phyloP scores from a whole-genome alignment of 805 yeast species.

The Pichia manshurica region DNA sequence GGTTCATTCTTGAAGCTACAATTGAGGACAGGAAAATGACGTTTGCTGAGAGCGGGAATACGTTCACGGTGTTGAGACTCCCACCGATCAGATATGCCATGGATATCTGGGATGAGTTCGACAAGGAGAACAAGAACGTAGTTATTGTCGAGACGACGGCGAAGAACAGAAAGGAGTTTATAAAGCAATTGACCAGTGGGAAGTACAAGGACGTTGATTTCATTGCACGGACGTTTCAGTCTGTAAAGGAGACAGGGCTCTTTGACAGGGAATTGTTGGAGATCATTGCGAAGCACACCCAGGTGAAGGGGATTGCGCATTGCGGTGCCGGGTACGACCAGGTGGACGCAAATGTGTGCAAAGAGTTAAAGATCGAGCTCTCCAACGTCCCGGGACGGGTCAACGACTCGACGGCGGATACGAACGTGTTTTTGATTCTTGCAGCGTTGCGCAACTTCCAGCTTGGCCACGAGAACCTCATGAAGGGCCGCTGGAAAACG shows the following conservation, averaged over 20 bases:
- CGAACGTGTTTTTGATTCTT: slow-evolving; percentile 46
- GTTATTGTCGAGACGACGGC: slow-evolving; percentile 42
- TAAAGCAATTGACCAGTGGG: slow-evolving; percentile 33
- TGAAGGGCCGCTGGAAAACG: slow-evolving; percentile 58
- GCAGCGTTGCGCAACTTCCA: slow-evolving; percentile 56
- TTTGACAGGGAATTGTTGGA: slow-evolving; percentile 39
- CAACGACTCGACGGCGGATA: slow-evolving; percentile 53
- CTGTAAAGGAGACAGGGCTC: slow-evolving; percentile 34
- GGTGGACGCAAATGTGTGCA: slow-evolving; percentile 39
- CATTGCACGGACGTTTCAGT: slow-evolving; percentile 39
- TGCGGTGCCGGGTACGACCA: slow-evolving; percentile 58
- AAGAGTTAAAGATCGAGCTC: slow-evolving; percentile 37
- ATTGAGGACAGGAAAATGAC: slow-evolving; percentile 11
- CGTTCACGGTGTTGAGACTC: slow-evolving; percentile 61
- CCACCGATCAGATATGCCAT: slow-evolving; percentile 58
- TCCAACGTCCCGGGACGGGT: slow-evolving; percentile 51
- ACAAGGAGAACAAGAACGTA: slow-evolving; percentile 25
- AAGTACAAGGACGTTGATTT: slow-evolving; percentile 33
- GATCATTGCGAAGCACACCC: slow-evolving; percentile 28
- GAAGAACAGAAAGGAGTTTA: slow-evolving; percentile 36
- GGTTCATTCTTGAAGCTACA: too few relatives aligned
- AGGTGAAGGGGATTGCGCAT: slow-evolving; percentile 40
- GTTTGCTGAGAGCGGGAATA: slow-evolving; percentile 20
- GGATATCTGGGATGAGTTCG: slow-evolving; percentile 50
- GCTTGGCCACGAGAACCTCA: slow-evolving; percentile 46